A percentile compares a stretch with the other conserved stretches of the same genome.
Evolutionary conservation across 78 protist species (phyloP).

Genomic region (Capsaspora owczarzaki): DNA sequence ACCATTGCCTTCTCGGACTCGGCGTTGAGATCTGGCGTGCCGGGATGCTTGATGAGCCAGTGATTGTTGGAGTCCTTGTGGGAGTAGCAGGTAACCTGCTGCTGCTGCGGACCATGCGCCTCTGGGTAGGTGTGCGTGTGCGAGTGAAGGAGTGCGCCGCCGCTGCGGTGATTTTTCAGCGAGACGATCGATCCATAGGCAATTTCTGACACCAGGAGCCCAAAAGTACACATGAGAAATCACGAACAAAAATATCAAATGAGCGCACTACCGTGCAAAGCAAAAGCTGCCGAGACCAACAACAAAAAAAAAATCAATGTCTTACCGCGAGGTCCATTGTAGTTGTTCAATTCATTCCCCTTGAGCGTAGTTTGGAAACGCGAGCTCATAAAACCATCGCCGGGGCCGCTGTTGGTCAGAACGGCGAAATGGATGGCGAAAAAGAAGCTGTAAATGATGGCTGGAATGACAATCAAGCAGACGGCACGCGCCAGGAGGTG

Average conservation of each 20-base stretch:
- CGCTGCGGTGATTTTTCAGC: neutral
- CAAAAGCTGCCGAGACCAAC: neutral
- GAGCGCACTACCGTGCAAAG: neutral
- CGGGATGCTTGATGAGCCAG: slow-evolving; percentile 9
- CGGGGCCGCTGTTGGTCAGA: slow-evolving; percentile 17
- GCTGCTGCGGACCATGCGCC: slow-evolving; percentile 6
- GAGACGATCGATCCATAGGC: slow-evolving; percentile 18
- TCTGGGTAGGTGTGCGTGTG: slow-evolving; percentile 22
- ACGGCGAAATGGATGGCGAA: slow-evolving; percentile 32
- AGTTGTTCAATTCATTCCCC: slow-evolving; percentile 9
- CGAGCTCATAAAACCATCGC: slow-evolving; percentile 27
- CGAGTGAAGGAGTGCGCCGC: slow-evolving; percentile 34
- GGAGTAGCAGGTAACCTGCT: slow-evolving; percentile 26
- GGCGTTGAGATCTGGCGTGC: no score
- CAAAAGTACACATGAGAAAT: neutral
- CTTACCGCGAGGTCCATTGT: neutral
- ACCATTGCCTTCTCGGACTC: neutral
- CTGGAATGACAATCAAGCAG: slow-evolving; percentile 16
- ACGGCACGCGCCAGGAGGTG: slow-evolving; percentile 23
- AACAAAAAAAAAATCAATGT: neutral
- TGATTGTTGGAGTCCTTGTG: slow-evolving; percentile 21
- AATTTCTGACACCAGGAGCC: neutral
- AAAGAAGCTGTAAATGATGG: neutral
- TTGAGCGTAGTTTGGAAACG: slow-evolving; percentile 17
- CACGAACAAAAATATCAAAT: neutral